A percentile compares a stretch with the other conserved stretches of the same genome.
phyloP scores from a whole-genome alignment of 2,329 filamentous ascomycete species.

The Juglanconis juglandina region DNA sequence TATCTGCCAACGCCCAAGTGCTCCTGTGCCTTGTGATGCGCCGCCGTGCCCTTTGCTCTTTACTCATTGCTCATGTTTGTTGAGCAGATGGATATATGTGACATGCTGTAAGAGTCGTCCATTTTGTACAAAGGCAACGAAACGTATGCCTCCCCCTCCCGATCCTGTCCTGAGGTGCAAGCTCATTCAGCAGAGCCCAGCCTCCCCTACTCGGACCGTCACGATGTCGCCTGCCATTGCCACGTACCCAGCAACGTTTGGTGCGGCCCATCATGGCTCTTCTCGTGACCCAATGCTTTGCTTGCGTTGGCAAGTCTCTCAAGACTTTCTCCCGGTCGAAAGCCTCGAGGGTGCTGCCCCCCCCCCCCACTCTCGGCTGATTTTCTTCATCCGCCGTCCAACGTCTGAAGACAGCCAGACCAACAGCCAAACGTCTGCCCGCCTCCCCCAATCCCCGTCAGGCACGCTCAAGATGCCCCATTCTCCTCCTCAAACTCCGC shows the following conservation, averaged over 20 bases:
- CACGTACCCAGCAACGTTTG: too few relatives aligned
- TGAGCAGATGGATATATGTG: not conserved
- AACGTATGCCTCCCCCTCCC: not conserved
- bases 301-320: too few relatives aligned
- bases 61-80: not conserved
- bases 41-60: not conserved
- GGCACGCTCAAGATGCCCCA: slow-evolving; percentile 12
- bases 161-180: not conserved
- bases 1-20: slow-evolving; percentile 10
- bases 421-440: not conserved
- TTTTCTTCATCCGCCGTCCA: too few relatives aligned
- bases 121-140: slow-evolving; percentile 2
- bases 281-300: not conserved
- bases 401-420: too few relatives aligned
- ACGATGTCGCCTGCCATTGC: not conserved
- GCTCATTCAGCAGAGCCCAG: not conserved
- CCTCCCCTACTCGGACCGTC: not conserved
- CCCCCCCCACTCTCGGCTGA: too few relatives aligned
- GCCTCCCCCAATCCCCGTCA: not conserved
- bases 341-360: too few relatives aligned
- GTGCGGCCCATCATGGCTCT: not conserved
- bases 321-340: too few relatives aligned
- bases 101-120: not conserved
- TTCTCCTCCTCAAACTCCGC: slow-evolving; percentile 35
- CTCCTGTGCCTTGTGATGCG: slow-evolving; percentile 6